Base-by-base conservation (phyloP, 2,329 filamentous ascomycete species). In the Botrytis sinoallii region DNA sequence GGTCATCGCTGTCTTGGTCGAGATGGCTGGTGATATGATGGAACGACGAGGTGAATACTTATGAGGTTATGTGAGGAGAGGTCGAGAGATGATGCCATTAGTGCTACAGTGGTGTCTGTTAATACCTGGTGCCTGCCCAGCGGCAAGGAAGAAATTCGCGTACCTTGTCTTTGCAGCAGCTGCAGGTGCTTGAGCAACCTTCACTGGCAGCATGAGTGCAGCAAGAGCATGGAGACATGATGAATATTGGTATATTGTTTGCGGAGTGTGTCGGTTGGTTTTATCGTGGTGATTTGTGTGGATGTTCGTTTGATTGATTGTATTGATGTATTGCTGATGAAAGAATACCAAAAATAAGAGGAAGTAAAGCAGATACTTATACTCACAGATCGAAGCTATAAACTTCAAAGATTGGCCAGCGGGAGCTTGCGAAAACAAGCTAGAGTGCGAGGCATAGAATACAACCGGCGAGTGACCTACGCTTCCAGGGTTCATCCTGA, bases 201-300 rank as follows among this genome's bases (percentile, higher is more conserved):
- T 68, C 66, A 57, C 35, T 8, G 35, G 48, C 66, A 29, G 66
- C 66, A 40, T 68, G 66, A 42, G 66, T 57, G 48, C 66, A 68
- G 66, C 66, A 68, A 57, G 66, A 68, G 66, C 66, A 68, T 14
- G 66, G 66, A 68, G 66, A 40, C 66, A 68, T 68, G 66, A 32
- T 68, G 35, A 57, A 7, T 40, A 2, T 57, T 68, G 35, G 18
- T 40, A 22, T 42, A n/a, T 48, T 12, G 12, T 42, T 22, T 22
- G 35, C 42, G 46, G 29, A 55, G 35, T 68, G 25, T 68, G 35
- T 29, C 35, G 35, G 25, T 55, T 42, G 46, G 48, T 9, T n/a
- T 57, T 57, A 25, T 68, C 25, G 66, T 68, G 38, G 18, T 57
- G 25, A 57, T 57, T 38, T 68, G 25, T 35, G 9, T 52, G 48